Evolutionary conservation across 2,329 filamentous ascomycete genomes (phyloP), one percentile per base, ranked within the genome.

Genomic region (Passalora sequoiae): DNA sequence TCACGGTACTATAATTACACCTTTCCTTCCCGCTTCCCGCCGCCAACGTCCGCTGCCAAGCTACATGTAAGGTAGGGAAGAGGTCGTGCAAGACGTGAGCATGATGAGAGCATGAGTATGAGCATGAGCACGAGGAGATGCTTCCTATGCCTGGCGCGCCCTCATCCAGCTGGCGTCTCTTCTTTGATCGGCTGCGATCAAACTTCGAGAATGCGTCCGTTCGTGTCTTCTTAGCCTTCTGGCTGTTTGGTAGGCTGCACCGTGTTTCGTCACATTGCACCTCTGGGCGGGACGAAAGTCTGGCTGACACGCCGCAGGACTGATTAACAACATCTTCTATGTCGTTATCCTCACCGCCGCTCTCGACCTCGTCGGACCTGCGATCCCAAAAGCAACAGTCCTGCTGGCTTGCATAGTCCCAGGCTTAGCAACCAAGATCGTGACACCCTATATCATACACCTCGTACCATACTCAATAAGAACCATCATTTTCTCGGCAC

Each of bases 321-420:
- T 92, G 13, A 92, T 97, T 64, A 97, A 98, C 69, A 97, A 97
- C 70, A 87, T 97, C 56, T 84, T 96, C 69, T 97, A 96, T 68
- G 91, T 97, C 43, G 86, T 97, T 65, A 92, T 97, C 62, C 84
- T 98, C 59, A 94, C 89, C 21, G 86, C 92, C 25, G 92, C 92
- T 3, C 85, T 96, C 59, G 92, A 98, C 61, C 85, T 98, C 49
- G 92, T 97, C 57, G 91, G 91, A 25, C 83, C 86, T 22, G 66
- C 73, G 52, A 75, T 96, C 1, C 92, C 92, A 38, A 97, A 97
- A 66, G 88, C 86, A 56, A 78, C 94, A 44, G 91, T 98, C 43
- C 82, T 97, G 42, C 85, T 97, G 50, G 89, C 89, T 63, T 89
- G 96, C 65, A 88, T 97, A 42, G 73, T 94, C 16, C 92, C 92